phyloP scores from a whole-genome alignment of 2,329 filamentous ascomycete species.

The Fusarium mundagurra region DNA sequence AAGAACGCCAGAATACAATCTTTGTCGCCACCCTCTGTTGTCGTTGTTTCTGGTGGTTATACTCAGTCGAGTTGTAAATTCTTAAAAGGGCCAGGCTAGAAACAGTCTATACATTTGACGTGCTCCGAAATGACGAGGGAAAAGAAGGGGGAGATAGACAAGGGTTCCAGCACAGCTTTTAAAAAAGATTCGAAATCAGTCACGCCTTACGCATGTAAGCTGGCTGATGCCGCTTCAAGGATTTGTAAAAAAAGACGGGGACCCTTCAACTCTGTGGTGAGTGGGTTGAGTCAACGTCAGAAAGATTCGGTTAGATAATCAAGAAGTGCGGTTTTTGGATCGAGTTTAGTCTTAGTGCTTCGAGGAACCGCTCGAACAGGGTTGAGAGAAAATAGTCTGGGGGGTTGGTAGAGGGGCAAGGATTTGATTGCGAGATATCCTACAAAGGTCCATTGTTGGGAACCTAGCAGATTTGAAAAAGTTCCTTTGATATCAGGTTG shows the following conservation, averaged over 20 bases:
- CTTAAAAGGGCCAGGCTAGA: neutral
- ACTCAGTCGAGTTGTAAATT: neutral
- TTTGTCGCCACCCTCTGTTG: neutral
- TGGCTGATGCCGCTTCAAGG: slow-evolving; percentile 12
- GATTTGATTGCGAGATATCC: slow-evolving; percentile 7
- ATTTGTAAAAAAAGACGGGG: slow-evolving; percentile 18
- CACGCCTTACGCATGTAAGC: slow-evolving; percentile 29
- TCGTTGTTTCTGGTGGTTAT: neutral
- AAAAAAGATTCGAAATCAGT: slow-evolving; percentile 8
- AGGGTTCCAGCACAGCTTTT: slow-evolving; percentile 15
- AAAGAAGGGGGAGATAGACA: neutral
- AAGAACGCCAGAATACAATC: slow-evolving; percentile 7
- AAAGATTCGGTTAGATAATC: slow-evolving; percentile 11
- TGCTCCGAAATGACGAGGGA: neutral
- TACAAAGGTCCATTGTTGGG: neutral
- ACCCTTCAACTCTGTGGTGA: neutral
- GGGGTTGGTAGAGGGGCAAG: slow-evolving; percentile 5
- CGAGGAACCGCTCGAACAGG: slow-evolving; percentile 7
- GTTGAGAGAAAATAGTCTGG: neutral
- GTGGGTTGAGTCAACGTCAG: slow-evolving; percentile 32
- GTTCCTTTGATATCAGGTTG: slow-evolving; percentile 17
- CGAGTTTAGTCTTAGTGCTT: slow-evolving; percentile 9
- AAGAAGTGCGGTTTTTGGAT: neutral
- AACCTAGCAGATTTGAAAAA: slow-evolving; percentile 23
- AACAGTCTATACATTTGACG: neutral